Evolutionary conservation across 2,329 filamentous ascomycete genomes (phyloP).

Genomic region (Fusarium beomiforme): DNA sequence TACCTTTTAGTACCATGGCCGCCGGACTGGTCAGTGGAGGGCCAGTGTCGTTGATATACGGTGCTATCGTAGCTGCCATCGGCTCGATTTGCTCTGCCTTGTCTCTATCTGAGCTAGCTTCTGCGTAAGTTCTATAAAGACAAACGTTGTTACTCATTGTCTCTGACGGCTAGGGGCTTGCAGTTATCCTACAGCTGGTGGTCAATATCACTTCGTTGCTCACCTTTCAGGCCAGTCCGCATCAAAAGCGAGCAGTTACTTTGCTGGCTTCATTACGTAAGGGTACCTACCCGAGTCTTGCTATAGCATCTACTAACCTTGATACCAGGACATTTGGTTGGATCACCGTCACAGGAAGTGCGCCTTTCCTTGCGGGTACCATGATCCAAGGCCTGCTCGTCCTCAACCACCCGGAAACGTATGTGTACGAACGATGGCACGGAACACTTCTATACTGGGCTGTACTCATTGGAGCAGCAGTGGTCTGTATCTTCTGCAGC

Average conservation of each 20-base stretch:
- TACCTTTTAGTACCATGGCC: conserved; percentile 6
- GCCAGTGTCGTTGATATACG: conserved; percentile 20
- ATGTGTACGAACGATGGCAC: conserved; percentile 29
- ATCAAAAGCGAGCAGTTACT: conserved; percentile 10
- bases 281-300: background rate
- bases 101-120: conserved; percentile 30
- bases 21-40: conserved; percentile 23
- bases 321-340: conserved; percentile 17
- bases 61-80: conserved; percentile 5
- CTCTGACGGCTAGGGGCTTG: background rate
- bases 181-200: conserved; percentile 19
- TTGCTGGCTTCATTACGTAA: conserved; percentile 17
- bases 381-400: conserved; percentile 26
- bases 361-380: conserved; percentile 25
- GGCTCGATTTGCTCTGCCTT: conserved; percentile 21
- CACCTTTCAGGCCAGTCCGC: too few relatives aligned
- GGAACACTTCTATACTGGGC: conserved; percentile 28
- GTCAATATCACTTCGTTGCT: conserved; percentile 29
- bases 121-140: background rate
- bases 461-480: background rate
- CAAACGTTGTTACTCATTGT: background rate
- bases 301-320: too few relatives aligned
- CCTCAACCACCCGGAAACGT: conserved; percentile 11
- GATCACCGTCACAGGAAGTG: conserved; percentile 15
- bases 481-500: conserved; percentile 15